A percentile compares a stretch with the other conserved stretches of the same genome.
These are phyloP conservation scores for Lithospermum erythrorhizon DNA, from an alignment of 257 asterid genomes.

Conservation along the genomic window DNA sequence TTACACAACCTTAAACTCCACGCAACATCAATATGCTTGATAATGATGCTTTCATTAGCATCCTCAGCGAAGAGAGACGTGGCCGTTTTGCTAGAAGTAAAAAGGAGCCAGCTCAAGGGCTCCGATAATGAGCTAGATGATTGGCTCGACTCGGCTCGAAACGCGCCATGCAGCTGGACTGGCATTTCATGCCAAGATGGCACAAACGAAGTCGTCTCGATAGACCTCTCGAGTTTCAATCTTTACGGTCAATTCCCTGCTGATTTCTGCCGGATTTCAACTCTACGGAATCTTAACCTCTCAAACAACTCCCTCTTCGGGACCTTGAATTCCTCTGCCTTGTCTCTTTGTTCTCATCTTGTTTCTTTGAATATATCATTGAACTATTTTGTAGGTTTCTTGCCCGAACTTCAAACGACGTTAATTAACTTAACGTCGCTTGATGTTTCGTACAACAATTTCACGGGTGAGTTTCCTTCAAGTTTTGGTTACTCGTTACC, in stretches of 20 bases:
- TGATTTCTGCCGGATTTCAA: constrained; percentile 56
- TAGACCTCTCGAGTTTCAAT: constrained; percentile 27
- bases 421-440: constrained; percentile 38
- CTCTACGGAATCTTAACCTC: constrained; percentile 42
- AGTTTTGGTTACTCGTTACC: constrained; percentile 39
- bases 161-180: constrained; percentile 64
- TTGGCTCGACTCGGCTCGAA: constrained; percentile 34
- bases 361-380: constrained; percentile 31
- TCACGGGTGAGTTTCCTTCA: constrained; percentile 57
- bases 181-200: constrained; percentile 42
- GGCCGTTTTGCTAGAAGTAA: constrained; percentile 47
- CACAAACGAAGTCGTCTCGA: constrained; percentile 35
- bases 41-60: constrained; percentile 15
- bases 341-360: constrained; percentile 52
- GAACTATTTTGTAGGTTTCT: constrained; percentile 45
- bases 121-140: constrained; percentile 30
- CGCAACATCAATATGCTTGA: constrained; percentile 12
- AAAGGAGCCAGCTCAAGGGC: constrained; percentile 39
- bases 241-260: constrained; percentile 51
- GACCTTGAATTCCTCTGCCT: constrained; percentile 20
- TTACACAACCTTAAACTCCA: constrained; percentile 7
- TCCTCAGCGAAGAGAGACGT: constrained; percentile 40
- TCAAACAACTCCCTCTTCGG: constrained; percentile 42
- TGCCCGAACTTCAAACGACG: constrained; percentile 37
- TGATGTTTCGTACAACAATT: constrained; percentile 46